Evolutionary conservation across 2,329 filamentous ascomycete species (phyloP).

Genomic region (Fusarium buxicola): DNA sequence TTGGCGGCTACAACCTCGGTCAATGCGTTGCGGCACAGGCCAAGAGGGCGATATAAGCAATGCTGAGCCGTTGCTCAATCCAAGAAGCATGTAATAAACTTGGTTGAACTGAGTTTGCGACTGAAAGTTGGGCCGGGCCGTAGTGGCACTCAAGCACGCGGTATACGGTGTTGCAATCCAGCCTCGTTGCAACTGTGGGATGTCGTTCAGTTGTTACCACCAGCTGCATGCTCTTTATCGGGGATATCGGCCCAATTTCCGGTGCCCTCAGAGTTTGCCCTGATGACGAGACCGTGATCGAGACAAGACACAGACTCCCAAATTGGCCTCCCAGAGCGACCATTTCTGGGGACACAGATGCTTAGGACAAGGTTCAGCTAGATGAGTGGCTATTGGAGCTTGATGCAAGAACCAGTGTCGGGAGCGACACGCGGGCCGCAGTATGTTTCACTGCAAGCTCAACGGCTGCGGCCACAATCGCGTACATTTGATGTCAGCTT

Average conservation of each 20-base stretch:
- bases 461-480: conserved; percentile 28
- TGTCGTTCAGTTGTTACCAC: not conserved
- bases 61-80: not conserved
- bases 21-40: conserved; percentile 8
- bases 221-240: conserved; percentile 37
- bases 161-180: conserved; percentile 1
- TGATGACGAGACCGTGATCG: conserved; percentile 29
- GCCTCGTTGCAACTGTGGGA: not conserved
- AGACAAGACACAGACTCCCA: conserved; percentile 9
- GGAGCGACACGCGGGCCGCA: conserved; percentile 30
- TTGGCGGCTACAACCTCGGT: not conserved
- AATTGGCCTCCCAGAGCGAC: conserved; percentile 5
- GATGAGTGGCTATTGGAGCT: conserved; percentile 6
- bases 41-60: not conserved
- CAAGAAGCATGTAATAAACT: not conserved
- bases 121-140: conserved; percentile 5
- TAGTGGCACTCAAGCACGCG: not conserved
- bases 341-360: not conserved
- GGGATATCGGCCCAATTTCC: not conserved
- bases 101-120: conserved; percentile 10
- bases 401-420: conserved; percentile 20
- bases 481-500: conserved; percentile 15
- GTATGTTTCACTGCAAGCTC: conserved; percentile 20
- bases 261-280: not conserved
- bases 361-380: conserved; percentile 32